These are phyloP conservation scores for Phytopythium cucurbitacearum DNA, from an alignment of 352 stramenopile species.

Conservation along the genomic window DNA sequence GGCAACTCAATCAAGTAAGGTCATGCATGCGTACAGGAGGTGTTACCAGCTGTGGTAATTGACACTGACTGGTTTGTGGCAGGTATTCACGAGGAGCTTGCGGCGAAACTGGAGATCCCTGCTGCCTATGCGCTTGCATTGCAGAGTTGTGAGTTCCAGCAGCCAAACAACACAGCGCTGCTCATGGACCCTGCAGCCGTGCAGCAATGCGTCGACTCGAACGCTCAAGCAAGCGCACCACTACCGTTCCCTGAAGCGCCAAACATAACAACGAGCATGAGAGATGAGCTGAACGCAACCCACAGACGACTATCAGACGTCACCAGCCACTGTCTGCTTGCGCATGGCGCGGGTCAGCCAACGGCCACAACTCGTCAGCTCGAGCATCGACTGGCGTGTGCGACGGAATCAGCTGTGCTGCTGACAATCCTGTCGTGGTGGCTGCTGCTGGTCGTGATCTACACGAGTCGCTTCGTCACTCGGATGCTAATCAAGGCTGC, in stretches of 20 bases:
- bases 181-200: neutral
- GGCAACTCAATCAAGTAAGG: no score
- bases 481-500: constrained; percentile 41
- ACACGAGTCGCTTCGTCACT: constrained; percentile 36
- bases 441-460: constrained; percentile 53
- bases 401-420: constrained; percentile 39
- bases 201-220: neutral
- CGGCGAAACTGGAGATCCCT: neutral
- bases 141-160: neutral
- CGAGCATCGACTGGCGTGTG: constrained; percentile 37
- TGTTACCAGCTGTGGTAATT: no score
- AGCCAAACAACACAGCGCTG: neutral
- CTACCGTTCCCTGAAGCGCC: neutral
- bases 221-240: no score
- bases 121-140: neutral
- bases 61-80: no score
- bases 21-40: no score
- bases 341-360: no score
- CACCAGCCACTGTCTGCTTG: neutral
- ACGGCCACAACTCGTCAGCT: constrained; percentile 5
- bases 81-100: no score
- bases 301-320: constrained; percentile 14
- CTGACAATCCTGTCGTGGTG: constrained; percentile 28
- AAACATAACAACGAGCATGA: neutral
- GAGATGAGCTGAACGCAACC: neutral